Evolutionary conservation across 768 basidiomycete genomes (phyloP).

Genomic region (Termitomyces titanicus): DNA sequence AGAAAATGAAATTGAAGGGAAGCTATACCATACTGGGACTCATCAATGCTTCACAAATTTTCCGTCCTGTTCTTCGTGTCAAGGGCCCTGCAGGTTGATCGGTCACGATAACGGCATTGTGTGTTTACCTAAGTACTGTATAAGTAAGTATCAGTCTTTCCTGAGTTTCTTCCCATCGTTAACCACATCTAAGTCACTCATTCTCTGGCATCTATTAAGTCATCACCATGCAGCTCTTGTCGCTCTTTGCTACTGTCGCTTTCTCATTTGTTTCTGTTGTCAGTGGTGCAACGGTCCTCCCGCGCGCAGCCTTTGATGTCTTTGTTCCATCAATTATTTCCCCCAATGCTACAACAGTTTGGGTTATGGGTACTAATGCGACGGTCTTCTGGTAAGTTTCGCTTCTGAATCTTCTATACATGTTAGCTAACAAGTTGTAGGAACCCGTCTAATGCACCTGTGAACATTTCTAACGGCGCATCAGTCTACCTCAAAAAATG

Average conservation of each 20-base stretch:
- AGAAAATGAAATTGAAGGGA: not conserved
- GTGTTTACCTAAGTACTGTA: no score
- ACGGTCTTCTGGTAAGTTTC: slow-evolving; percentile 26
- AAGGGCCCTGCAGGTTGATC: not conserved
- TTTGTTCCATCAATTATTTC: slow-evolving; percentile 26
- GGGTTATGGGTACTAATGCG: slow-evolving; percentile 23
- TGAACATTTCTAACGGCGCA: slow-evolving; percentile 38
- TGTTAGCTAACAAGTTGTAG: slow-evolving; percentile 18
- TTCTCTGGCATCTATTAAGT: not conserved
- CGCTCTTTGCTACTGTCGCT: slow-evolving; percentile 21
- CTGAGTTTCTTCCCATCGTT: not conserved
- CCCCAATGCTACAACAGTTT: slow-evolving; percentile 24
- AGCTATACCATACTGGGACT: slow-evolving; percentile 4
- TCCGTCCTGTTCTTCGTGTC: slow-evolving; percentile 2
- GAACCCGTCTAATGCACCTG: slow-evolving; percentile 36
- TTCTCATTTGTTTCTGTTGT: slow-evolving; percentile 21
- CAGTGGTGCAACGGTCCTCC: slow-evolving; percentile 17
- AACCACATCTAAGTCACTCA: not conserved
- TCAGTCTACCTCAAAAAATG: slow-evolving; percentile 27
- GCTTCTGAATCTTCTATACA: not conserved
- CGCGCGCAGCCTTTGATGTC: slow-evolving; percentile 25
- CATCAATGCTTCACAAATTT: slow-evolving; percentile 8
- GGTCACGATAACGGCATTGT: not conserved
- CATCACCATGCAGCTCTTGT: slow-evolving; percentile 17
- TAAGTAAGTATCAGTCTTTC: not conserved